Percentiles rank a stretch among this genome's conserved stretches.
These are phyloP conservation scores for Cladosporium sp. DNA, from an alignment of 2,329 filamentous ascomycete species.

Conservation along the genomic window DNA sequence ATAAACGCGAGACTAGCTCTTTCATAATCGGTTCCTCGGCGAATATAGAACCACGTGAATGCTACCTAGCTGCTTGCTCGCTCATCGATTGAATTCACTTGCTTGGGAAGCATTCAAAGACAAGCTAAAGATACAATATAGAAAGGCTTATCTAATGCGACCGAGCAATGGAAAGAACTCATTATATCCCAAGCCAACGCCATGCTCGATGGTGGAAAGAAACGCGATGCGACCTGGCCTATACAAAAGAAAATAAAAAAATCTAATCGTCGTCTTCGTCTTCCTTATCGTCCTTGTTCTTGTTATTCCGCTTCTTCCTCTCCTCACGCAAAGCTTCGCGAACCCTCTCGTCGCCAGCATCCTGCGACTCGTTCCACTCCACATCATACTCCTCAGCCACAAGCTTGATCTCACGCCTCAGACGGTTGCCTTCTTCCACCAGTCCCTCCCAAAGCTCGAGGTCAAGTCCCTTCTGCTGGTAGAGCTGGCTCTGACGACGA, in stretches of 20 bases:
- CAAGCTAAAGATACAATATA: background rate
- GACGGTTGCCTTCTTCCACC: slow-evolving; percentile 74
- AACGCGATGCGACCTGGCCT: background rate
- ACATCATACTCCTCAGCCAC: slow-evolving; percentile 87
- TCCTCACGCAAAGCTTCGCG: slow-evolving; percentile 58
- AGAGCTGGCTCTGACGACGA: slow-evolving; percentile 72
- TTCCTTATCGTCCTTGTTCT: slow-evolving; percentile 27
- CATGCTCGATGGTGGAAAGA: background rate
- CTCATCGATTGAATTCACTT: too few relatives aligned
- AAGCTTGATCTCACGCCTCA: slow-evolving; percentile 75
- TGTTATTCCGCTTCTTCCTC: slow-evolving; percentile 31
- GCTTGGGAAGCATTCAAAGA: background rate
- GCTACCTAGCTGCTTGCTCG: too few relatives aligned
- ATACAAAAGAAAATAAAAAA: background rate
- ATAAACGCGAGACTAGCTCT: too few relatives aligned
- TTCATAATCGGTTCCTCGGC: too few relatives aligned
- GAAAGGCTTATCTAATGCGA: background rate
- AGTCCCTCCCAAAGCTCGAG: slow-evolving; percentile 73
- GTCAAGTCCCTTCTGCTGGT: slow-evolving; percentile 74
- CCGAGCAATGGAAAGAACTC: background rate
- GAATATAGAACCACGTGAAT: too few relatives aligned
- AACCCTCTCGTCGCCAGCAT: slow-evolving; percentile 36
- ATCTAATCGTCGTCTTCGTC: slow-evolving; percentile 43
- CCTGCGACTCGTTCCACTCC: slow-evolving; percentile 58
- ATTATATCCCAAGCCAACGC: background rate